Percentiles rank a stretch among this genome's conserved stretches.
phyloP scores from a whole-genome alignment of 2,329 filamentous ascomycete species.

The Hortaea werneckii region DNA sequence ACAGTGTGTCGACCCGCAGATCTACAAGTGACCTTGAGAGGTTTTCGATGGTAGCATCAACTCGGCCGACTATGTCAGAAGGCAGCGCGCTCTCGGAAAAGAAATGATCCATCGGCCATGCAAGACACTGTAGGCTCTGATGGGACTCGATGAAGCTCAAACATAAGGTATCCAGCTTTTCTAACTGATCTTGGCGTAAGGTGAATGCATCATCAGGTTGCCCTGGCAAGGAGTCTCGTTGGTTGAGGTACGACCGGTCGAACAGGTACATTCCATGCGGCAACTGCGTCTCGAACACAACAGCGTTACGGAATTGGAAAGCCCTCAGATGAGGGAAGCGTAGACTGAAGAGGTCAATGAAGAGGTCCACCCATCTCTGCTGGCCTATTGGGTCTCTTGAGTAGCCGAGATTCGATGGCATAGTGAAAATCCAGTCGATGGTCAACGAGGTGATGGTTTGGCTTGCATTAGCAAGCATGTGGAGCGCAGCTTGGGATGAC shows the following conservation, averaged over 20 bases:
- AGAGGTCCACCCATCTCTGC: constrained; percentile 14
- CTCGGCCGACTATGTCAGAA: constrained; percentile 16
- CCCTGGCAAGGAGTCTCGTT: not conserved
- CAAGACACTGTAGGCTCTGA: constrained; percentile 32
- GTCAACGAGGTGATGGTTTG: constrained; percentile 24
- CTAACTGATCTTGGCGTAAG: not conserved
- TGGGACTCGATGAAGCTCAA: constrained; percentile 37
- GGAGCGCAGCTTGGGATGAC: constrained; percentile 10
- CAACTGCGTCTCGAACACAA: constrained; percentile 27
- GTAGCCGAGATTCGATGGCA: not conserved
- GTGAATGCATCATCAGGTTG: not conserved
- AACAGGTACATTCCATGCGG: constrained; percentile 28
- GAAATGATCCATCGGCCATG: constrained; percentile 38
- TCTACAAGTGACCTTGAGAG: constrained; percentile 31
- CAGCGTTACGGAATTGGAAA: constrained; percentile 38
- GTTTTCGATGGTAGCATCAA: constrained; percentile 27
- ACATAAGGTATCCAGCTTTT: constrained; percentile 6
- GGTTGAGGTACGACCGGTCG: constrained; percentile 4
- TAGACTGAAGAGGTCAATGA: constrained; percentile 23
- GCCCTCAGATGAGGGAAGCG: constrained; percentile 34
- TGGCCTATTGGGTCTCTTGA: not conserved
- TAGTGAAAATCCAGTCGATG: constrained; percentile 26
- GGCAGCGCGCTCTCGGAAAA: constrained; percentile 25
- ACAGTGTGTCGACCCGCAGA: constrained; percentile 31
- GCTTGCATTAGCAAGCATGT: constrained; percentile 11